Percentiles rank a stretch among this genome's conserved stretches.
These are phyloP conservation scores for Candida boidinii DNA, from an alignment of 805 yeast genomes.

Conservation along the genomic window DNA sequence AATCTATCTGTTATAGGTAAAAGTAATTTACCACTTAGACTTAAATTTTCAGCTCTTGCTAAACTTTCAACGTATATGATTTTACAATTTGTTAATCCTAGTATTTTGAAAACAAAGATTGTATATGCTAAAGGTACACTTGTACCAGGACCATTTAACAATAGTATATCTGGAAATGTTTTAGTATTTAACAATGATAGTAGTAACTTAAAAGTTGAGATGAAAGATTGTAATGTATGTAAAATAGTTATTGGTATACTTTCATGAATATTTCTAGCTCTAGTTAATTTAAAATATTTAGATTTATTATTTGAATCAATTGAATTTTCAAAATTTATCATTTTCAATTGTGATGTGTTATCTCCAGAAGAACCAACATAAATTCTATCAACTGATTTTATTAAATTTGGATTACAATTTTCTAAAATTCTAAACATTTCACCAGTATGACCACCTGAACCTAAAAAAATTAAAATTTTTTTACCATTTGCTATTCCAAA, in stretches of 20 bases:
- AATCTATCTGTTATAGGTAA: constrained; percentile 69
- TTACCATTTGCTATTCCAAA: constrained; percentile 1
- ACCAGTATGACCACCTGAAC: constrained; percentile 97
- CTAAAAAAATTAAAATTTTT: constrained; percentile 55
- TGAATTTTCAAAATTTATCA: constrained; percentile 26
- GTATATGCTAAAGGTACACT: constrained; percentile 60
- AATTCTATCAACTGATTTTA: constrained; percentile 13
- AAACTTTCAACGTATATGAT: constrained; percentile 80
- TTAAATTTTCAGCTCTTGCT: constrained; percentile 70
- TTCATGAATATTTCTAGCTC: constrained; percentile 32
- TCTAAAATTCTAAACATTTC: constrained; percentile 74
- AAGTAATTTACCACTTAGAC: constrained; percentile 68
- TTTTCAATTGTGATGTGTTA: constrained; percentile 32
- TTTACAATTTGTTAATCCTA: constrained; percentile 39
- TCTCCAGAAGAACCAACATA: constrained; percentile 37
- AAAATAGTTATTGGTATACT: constrained; percentile 19
- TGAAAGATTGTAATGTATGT: constrained; percentile 25
- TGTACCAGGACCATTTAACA: constrained; percentile 78
- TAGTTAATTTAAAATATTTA: constrained; percentile 21
- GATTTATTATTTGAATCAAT: constrained; percentile 8
- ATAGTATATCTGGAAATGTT: constrained; percentile 22
- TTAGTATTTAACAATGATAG: constrained; percentile 1
- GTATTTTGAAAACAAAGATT: constrained; percentile 39
- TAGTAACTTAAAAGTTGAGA: constrained; percentile 11
- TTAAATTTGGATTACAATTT: constrained; percentile 23